These are phyloP conservation scores for Xylariaceae sp. DNA, from an alignment of 2,329 filamentous ascomycete genomes.

Conservation along the genomic window DNA sequence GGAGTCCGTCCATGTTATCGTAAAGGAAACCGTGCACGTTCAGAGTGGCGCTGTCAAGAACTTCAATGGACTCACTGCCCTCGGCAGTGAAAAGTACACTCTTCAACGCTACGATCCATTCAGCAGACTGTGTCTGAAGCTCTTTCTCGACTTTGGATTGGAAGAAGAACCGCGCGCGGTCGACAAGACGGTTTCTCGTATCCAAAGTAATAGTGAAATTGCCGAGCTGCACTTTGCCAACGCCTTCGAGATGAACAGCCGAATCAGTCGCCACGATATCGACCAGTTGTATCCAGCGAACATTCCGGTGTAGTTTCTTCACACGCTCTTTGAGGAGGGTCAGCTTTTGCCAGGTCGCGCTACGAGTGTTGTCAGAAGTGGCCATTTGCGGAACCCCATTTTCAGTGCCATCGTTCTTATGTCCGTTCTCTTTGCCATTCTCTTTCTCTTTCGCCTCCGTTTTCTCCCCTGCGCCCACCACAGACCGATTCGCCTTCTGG, in stretches of 20 bases:
- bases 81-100: conserved; percentile 87
- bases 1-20: conserved; percentile 76
- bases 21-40: conserved; percentile 91
- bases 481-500: conserved; percentile 37
- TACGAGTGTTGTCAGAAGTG: conserved; percentile 42
- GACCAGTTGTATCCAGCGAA: conserved; percentile 83
- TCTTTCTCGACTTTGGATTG: conserved; percentile 62
- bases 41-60: conserved; percentile 80
- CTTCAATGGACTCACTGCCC: conserved; percentile 75
- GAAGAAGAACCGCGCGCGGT: conserved; percentile 82
- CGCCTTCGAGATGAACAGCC: conserved; percentile 68
- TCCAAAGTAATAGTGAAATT: conserved; percentile 83
- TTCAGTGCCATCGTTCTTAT: conserved; percentile 21
- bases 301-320: conserved; percentile 78
- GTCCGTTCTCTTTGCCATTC: conserved; percentile 22
- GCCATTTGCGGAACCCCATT: conserved; percentile 30
- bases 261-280: conserved; percentile 83
- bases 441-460: conserved; percentile 24
- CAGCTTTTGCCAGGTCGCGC: conserved; percentile 74
- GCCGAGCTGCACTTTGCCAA: conserved; percentile 80
- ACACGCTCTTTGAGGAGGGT: conserved; percentile 76
- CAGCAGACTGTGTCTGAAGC: conserved; percentile 65
- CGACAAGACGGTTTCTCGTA: conserved; percentile 84
- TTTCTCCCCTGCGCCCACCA: conserved; percentile 23
- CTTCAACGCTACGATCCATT: conserved; percentile 85